These are phyloP conservation scores for Pleurotus platypus DNA, from an alignment of 768 basidiomycete species.

Conservation along the genomic window DNA sequence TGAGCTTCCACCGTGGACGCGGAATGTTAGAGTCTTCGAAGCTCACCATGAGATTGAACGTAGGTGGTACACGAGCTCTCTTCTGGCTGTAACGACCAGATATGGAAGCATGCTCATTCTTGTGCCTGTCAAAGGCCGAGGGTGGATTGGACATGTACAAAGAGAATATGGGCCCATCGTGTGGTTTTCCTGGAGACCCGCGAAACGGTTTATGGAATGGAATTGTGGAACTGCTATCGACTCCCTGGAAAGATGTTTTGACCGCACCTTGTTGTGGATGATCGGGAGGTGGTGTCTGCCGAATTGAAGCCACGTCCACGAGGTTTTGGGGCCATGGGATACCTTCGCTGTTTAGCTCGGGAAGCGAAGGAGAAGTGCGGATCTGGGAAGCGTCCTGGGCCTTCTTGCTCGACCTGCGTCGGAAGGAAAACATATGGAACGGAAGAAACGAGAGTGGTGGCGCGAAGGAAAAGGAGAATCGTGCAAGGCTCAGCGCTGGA, in stretches of 20 bases:
- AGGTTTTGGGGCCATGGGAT: conserved; percentile 86
- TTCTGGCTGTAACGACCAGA: conserved; percentile 57
- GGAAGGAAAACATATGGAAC: conserved; percentile 67
- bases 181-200: conserved; percentile 41
- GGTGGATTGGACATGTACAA: conserved; percentile 66
- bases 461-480: conserved; percentile 16
- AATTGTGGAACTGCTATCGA: conserved; percentile 47
- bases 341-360: conserved; percentile 69
- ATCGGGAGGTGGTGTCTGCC: conserved; percentile 36
- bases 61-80: conserved; percentile 63
- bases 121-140: conserved; percentile 59
- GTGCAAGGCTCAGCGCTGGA: conserved; percentile 15
- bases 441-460: conserved; percentile 9
- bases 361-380: conserved; percentile 77
- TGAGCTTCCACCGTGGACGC: conserved; percentile 12
- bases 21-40: not conserved
- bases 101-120: conserved; percentile 30
- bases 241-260: conserved; percentile 60
- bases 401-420: conserved; percentile 61
- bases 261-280: conserved; percentile 59
- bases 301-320: conserved; percentile 67
- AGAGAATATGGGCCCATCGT: conserved; percentile 55
- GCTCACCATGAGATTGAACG: conserved; percentile 83
- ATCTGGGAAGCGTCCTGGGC: conserved; percentile 44
- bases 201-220: conserved; percentile 86